These are phyloP conservation scores for Kodamaea hsintzibuensis DNA, from an alignment of 805 yeast genomes.

Conservation along the genomic window DNA sequence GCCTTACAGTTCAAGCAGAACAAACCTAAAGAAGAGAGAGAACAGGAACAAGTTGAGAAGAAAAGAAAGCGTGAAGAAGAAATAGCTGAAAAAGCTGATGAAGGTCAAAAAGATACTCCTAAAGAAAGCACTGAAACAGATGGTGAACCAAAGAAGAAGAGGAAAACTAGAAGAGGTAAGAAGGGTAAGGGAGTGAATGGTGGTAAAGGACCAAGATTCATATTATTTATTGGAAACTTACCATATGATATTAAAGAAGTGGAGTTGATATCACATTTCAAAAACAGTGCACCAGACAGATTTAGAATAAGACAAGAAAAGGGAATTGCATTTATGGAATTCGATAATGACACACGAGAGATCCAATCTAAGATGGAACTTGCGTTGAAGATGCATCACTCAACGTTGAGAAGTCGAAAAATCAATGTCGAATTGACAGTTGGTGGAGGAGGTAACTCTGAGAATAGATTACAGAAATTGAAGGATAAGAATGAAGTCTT, in stretches of 20 bases:
- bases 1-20: conserved; percentile 53
- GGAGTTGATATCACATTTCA: conserved; percentile 71
- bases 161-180: conserved; percentile 78
- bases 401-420: conserved; percentile 64
- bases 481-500: conserved; percentile 76
- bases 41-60: conserved; percentile 31
- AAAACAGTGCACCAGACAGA: conserved; percentile 67
- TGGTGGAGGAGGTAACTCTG: conserved; percentile 96
- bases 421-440: conserved; percentile 96
- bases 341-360: conserved; percentile 55
- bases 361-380: conserved; percentile 80
- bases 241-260: conserved; percentile 69
- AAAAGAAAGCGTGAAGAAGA: conserved; percentile 32
- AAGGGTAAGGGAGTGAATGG: conserved; percentile 59
- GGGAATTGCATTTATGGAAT: conserved; percentile 92
- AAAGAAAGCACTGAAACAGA: conserved; percentile 13
- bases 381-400: conserved; percentile 83
- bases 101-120: conserved; percentile 11
- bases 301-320: conserved; percentile 80
- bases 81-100: conserved; percentile 14
- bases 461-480: conserved; percentile 63
- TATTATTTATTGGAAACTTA: conserved; percentile 87
- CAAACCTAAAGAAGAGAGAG: conserved; percentile 41
- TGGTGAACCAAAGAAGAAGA: conserved; percentile 55
- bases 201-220: conserved; percentile 62